These are phyloP conservation scores for Penicillium sp. DNA, from an alignment of 2,329 filamentous ascomycete genomes.

Conservation along the genomic window DNA sequence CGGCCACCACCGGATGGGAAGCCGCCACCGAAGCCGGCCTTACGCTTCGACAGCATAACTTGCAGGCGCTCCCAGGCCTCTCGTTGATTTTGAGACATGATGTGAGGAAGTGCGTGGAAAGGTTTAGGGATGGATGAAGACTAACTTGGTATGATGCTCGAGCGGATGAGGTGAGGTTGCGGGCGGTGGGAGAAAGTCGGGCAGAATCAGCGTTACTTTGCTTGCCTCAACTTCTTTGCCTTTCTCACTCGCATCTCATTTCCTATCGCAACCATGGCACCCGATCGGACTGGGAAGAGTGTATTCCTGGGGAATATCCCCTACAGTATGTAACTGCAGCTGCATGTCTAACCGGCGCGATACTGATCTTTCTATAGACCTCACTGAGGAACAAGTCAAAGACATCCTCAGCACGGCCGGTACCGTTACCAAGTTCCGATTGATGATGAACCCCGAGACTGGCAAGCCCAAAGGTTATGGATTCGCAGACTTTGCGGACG, in stretches of 20 bases:
- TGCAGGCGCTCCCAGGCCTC: slow-evolving; percentile 66
- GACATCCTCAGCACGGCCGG: slow-evolving; percentile 90
- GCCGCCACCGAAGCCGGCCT: slow-evolving; percentile 41
- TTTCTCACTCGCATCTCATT: slow-evolving; percentile 3
- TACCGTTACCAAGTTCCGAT: slow-evolving; percentile 83
- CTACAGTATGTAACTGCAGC: slow-evolving; percentile 55
- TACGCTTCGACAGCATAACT: slow-evolving; percentile 56
- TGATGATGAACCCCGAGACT: slow-evolving; percentile 94
- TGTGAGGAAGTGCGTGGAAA: slow-evolving; percentile 24
- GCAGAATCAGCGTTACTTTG: slow-evolving; percentile 22
- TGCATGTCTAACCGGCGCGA: neutral
- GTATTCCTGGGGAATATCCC: slow-evolving; percentile 59
- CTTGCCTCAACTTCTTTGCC: slow-evolving; percentile 8
- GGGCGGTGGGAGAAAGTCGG: slow-evolving; percentile 29
- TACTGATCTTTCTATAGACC: slow-evolving; percentile 56
- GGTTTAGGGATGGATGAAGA: slow-evolving; percentile 21
- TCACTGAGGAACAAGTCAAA: slow-evolving; percentile 93
- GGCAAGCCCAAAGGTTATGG: slow-evolving; percentile 94
- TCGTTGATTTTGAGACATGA: slow-evolving; percentile 56
- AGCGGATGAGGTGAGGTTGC: slow-evolving; percentile 25
- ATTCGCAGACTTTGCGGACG: slow-evolving; percentile 92
- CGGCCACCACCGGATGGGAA: slow-evolving; percentile 54
- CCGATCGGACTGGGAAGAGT: slow-evolving; percentile 45
- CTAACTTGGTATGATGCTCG: slow-evolving; percentile 19
- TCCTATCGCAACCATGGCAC: slow-evolving; percentile 38